phyloP scores from a whole-genome alignment of 1,139 yeast species.

The Yamadazyma dushanensis region DNA sequence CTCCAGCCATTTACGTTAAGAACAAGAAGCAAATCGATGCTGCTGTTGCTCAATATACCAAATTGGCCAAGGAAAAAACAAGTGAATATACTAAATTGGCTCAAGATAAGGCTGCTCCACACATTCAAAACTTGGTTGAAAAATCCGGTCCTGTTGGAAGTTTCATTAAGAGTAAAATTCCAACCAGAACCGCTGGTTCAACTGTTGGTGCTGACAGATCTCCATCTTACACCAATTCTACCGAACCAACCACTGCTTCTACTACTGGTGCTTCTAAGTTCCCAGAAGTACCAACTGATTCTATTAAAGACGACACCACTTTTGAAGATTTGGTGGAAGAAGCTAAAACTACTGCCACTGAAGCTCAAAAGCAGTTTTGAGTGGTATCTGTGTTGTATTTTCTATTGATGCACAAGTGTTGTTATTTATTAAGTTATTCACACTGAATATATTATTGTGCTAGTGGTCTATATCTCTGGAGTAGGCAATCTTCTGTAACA shows the following conservation, averaged over 20 bases:
- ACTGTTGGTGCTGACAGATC: slow-evolving; percentile 54
- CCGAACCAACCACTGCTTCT: slow-evolving; percentile 20
- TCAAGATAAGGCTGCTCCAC: slow-evolving; percentile 55
- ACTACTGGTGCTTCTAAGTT: slow-evolving; percentile 41
- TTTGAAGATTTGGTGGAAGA: slow-evolving; percentile 28
- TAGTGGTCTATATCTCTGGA: slow-evolving; percentile 33
- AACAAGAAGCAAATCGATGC: slow-evolving; percentile 84
- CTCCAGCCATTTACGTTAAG: slow-evolving; percentile 71
- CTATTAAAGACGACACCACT: slow-evolving; percentile 31
- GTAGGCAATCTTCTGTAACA: slow-evolving; percentile 77
- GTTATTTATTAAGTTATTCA: neutral
- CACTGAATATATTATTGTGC: neutral
- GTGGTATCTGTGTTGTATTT: neutral
- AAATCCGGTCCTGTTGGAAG: slow-evolving; percentile 67
- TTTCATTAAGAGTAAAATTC: slow-evolving; percentile 57
- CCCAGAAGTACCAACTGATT: slow-evolving; percentile 45
- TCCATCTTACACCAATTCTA: slow-evolving; percentile 14
- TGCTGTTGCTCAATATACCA: slow-evolving; percentile 57
- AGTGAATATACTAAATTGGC: slow-evolving; percentile 51
- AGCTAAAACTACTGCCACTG: slow-evolving; percentile 18
- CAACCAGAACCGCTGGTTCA: slow-evolving; percentile 72
- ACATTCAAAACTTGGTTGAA: slow-evolving; percentile 44
- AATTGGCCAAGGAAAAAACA: slow-evolving; percentile 57
- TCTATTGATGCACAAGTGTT: neutral
- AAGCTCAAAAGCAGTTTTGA: slow-evolving; percentile 8